These are phyloP conservation scores for Neurospora sp. DNA, from an alignment of 495 filamentous ascomycete genomes.

Conservation along the genomic window DNA sequence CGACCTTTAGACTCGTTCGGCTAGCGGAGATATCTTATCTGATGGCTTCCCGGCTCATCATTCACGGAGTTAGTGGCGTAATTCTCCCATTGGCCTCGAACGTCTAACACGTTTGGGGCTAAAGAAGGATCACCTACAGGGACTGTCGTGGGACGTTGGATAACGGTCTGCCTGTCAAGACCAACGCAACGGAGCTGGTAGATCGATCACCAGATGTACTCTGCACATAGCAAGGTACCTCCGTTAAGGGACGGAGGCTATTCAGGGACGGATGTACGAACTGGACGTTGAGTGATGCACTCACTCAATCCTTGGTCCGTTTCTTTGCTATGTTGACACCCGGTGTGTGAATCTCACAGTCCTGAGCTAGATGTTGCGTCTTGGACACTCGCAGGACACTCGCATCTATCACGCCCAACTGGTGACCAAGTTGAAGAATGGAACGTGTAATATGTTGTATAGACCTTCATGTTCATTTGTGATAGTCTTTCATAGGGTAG, in stretches of 20 bases:
- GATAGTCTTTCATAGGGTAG: no score
- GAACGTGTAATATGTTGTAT: no score
- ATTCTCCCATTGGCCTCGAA: background rate
- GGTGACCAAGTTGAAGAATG: no score
- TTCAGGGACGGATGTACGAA: background rate
- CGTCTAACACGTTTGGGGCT: background rate
- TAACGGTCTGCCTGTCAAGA: background rate
- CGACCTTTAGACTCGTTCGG: background rate
- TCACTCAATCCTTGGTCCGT: background rate
- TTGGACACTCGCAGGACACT: background rate
- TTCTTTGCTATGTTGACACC: background rate
- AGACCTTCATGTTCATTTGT: no score
- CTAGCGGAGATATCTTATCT: no score
- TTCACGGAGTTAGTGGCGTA: background rate
- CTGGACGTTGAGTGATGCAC: background rate
- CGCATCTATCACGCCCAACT: background rate
- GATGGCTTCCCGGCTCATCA: background rate
- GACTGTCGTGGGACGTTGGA: background rate
- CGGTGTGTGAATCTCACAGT: background rate
- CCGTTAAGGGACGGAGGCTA: background rate
- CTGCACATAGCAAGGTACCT: background rate
- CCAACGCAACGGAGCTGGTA: background rate
- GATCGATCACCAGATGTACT: background rate
- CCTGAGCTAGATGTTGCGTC: background rate
- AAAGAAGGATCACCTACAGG: background rate